Evolutionary conservation across 177 flowering plant species (phyloP), one percentile per base, ranked within the genome.

Genomic region (Vitis hybrid): DNA sequence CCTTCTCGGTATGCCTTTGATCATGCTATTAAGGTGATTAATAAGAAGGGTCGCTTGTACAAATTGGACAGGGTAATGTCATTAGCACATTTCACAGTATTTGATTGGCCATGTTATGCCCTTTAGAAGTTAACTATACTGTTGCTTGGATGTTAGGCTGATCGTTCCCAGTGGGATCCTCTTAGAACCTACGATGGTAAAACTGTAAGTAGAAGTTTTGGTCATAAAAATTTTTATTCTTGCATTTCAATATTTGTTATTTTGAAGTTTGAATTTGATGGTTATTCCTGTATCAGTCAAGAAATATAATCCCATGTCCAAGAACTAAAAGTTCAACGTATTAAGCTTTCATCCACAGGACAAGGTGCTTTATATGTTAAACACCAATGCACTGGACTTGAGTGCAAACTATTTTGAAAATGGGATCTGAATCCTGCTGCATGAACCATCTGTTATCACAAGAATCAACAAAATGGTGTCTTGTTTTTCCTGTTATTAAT

Each of bases 141-240:
- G 35, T 40, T 61, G 54, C 14, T 52, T 71, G 32, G 24, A 54
- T 81, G 10, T 69, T 83, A 91, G 94, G 82, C 71, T 59, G 82
- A 78, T 60, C 83, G 78, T 30, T 18, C 74, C 11, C 72, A 68
- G 11, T 90, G 97, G 97, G 93, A 90, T 54, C 0, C 18, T 51
- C 52, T 68, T 24, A 30, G 54, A 13, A 75, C 87, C 32, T 90
- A 85, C 72, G 82, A 84, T 75, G 95, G 95, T 65, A 87, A 83
- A 86, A 79, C 76, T 74, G 97, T 92, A 81, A 90, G 91, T 80
- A 52, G 19, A 66, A 57, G 10, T 18, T 70, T n/a, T 64, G 8
- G 1, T 5, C 6, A 40, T 6, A 40, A 40, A 40, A 40, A 40
- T 40, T 40, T 40, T 40, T 6, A 40, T 40, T 40, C 46, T 7